Percentiles rank a stretch among this genome's conserved stretches.
These are phyloP conservation scores for Endoconidiophora laricicola DNA, from an alignment of 2,329 filamentous ascomycete genomes.

Conservation along the genomic window DNA sequence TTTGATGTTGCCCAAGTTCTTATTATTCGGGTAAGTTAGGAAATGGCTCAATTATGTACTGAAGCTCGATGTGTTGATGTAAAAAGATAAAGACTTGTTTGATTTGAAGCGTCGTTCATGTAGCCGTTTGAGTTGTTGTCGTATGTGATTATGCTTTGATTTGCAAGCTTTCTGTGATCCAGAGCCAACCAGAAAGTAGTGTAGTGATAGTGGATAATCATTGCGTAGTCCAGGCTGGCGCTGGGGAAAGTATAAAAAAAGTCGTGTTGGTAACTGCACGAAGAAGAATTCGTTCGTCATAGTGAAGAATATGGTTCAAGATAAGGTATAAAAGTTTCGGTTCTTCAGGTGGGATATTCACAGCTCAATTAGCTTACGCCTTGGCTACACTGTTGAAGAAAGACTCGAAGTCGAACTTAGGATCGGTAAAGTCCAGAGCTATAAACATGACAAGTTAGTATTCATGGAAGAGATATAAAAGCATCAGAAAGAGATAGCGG, in stretches of 20 bases:
- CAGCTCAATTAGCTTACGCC: constrained; percentile 23
- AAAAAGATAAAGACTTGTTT: too few relatives aligned
- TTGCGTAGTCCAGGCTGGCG: constrained; percentile 7
- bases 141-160: too few relatives aligned
- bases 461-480: not conserved
- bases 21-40: too few relatives aligned
- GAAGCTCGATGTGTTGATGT: too few relatives aligned
- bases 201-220: not conserved
- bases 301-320: not conserved
- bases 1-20: too few relatives aligned
- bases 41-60: too few relatives aligned
- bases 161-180: not conserved
- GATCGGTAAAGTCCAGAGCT: constrained; percentile 48
- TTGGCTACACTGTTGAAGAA: constrained; percentile 49
- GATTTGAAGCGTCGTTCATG: too few relatives aligned
- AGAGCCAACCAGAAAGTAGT: constrained; percentile 1
- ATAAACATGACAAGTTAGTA: not conserved
- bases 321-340: constrained; percentile 1
- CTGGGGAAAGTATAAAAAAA: constrained; percentile 2
- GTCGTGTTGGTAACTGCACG: not conserved
- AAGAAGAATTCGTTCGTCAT: constrained; percentile 1
- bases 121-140: too few relatives aligned
- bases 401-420: constrained; percentile 87
- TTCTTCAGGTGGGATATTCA: constrained; percentile 9
- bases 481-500: not conserved